Conservation (phyloP, 2,329 filamentous ascomycete genomes). For the Colletotrichum siamense region DNA sequence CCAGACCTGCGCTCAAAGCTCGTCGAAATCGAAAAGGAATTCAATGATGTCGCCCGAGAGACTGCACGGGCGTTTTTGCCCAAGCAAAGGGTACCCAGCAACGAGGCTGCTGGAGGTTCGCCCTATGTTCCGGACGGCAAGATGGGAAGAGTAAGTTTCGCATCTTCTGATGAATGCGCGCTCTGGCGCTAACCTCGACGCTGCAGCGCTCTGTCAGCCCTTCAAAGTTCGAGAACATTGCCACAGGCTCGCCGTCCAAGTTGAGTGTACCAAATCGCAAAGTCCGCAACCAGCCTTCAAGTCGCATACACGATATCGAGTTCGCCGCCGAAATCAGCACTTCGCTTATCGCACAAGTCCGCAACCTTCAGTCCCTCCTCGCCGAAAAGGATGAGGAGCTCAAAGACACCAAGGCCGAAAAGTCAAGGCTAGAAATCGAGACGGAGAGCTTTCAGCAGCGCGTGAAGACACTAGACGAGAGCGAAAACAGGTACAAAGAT, state of each 20-base stretch:
- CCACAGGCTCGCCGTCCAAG: conserved; percentile 87
- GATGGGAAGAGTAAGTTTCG: conserved; percentile 54
- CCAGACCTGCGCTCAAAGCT: conserved; percentile 84
- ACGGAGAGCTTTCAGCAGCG: conserved; percentile 80
- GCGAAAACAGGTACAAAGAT: conserved; percentile 94
- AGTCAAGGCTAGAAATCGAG: conserved; percentile 82
- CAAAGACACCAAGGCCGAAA: conserved; percentile 76
- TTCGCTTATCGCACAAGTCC: conserved; percentile 90
- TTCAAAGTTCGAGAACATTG: conserved; percentile 83
- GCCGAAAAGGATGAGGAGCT: conserved; percentile 88
- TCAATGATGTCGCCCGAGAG: conserved; percentile 90
- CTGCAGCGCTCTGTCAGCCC: conserved; percentile 72
- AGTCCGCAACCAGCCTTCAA: conserved; percentile 87
- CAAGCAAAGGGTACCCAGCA: conserved; percentile 80
- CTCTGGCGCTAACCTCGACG: conserved; percentile 1
- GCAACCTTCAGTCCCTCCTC: conserved; percentile 84
- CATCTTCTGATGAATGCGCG: background rate
- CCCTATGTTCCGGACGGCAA: conserved; percentile 59
- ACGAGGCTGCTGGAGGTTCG: conserved; percentile 60
- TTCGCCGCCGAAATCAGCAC: conserved; percentile 99
- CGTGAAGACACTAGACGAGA: conserved; percentile 85
- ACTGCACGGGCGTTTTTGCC: conserved; percentile 87
- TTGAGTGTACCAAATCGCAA: conserved; percentile 86
- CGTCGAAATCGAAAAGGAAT: conserved; percentile 89
- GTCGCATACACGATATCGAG: conserved; percentile 92